Conservation (phyloP, 352 stramenopile genomes). For the Phytophthora tubulina region DNA sequence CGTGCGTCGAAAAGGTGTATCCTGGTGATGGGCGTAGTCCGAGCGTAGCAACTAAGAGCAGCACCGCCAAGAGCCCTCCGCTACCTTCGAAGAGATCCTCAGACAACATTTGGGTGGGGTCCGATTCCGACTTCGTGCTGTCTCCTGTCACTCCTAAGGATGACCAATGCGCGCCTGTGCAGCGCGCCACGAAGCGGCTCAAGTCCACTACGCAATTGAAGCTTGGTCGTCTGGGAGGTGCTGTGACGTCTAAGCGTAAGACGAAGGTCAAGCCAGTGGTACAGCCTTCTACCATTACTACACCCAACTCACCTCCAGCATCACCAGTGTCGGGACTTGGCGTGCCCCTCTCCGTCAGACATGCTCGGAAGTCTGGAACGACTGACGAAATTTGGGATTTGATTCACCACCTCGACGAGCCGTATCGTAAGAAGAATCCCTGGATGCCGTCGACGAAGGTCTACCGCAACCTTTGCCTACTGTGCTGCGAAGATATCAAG, state of each 20-base stretch:
- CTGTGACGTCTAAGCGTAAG: neutral
- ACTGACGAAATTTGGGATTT: conserved; percentile 6
- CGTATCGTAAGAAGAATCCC: neutral
- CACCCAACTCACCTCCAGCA: neutral
- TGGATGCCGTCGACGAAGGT: neutral
- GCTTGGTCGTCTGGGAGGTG: too few relatives aligned
- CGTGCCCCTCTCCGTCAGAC: neutral
- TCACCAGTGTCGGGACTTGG: neutral
- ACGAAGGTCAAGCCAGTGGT: neutral
- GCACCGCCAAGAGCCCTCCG: neutral
- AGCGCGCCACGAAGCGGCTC: neutral
- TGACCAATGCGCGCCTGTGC: too few relatives aligned
- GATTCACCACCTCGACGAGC: neutral
- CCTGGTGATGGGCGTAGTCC: too few relatives aligned
- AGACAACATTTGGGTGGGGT: neutral
- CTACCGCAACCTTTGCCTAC: neutral
- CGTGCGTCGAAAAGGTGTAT: too few relatives aligned
- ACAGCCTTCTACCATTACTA: too few relatives aligned
- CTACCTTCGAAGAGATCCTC: neutral
- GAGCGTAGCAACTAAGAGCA: too few relatives aligned
- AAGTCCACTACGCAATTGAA: neutral
- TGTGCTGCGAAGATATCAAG: neutral
- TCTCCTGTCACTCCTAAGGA: neutral
- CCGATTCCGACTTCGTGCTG: neutral
- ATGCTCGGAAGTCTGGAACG: neutral